phyloP scores from a whole-genome alignment of 495 filamentous ascomycete species.

The Hypoxylon lenormandii region DNA sequence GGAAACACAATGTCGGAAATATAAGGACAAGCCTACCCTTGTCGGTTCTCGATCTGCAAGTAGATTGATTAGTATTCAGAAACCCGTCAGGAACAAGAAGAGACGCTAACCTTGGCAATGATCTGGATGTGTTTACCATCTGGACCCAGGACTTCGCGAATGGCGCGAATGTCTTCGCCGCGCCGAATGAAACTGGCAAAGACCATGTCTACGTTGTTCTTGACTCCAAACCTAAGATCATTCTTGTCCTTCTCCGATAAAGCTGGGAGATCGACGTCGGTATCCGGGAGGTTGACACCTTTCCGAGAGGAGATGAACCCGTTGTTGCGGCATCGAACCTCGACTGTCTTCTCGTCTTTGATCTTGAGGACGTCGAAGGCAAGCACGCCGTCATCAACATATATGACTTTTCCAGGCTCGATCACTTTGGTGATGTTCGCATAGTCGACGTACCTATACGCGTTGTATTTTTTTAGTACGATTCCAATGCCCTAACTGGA shows the following conservation, averaged over 20 bases:
- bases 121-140: slow-evolving; percentile 98
- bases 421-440: slow-evolving; percentile 99
- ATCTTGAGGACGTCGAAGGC: slow-evolving; percentile 92
- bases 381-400: slow-evolving; percentile 96
- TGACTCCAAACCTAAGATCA: slow-evolving; percentile 92
- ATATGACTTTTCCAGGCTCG: slow-evolving; percentile 89
- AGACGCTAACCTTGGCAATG: slow-evolving; percentile 78
- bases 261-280: slow-evolving; percentile 96
- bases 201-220: slow-evolving; percentile 98
- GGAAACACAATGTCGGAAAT: neutral
- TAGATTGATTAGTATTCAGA: slow-evolving; percentile 13
- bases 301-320: slow-evolving; percentile 98
- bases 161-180: slow-evolving; percentile 88
- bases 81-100: neutral
- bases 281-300: slow-evolving; percentile 98
- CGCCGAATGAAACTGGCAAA: slow-evolving; percentile 98
- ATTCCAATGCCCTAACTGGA: neutral
- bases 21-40: slow-evolving; percentile 65
- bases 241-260: slow-evolving; percentile 98
- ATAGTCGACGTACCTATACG: slow-evolving; percentile 91
- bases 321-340: slow-evolving; percentile 88
- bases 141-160: slow-evolving; percentile 88
- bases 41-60: slow-evolving; percentile 89
- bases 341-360: slow-evolving; percentile 86
- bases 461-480: slow-evolving; percentile 15